phyloP scores from a whole-genome alignment of 164 flowering plant genomes.

The Magnolia kwangsiensis region DNA sequence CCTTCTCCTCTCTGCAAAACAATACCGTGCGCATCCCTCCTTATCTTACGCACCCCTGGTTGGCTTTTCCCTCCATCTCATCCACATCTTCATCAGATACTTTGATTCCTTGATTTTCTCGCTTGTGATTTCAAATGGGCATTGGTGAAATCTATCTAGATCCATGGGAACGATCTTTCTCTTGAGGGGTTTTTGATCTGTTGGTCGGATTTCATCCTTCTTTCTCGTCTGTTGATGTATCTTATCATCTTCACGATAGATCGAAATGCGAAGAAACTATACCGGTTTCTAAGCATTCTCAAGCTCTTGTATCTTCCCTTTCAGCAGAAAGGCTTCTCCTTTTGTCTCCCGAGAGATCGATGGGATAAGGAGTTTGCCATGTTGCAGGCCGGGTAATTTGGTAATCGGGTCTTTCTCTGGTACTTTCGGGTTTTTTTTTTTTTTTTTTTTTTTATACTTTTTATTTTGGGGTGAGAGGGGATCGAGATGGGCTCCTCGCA shows the following conservation, averaged over 20 bases:
- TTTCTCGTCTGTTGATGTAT: constrained; percentile 42
- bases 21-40: background rate
- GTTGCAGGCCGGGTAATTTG: constrained; percentile 57
- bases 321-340: constrained; percentile 32
- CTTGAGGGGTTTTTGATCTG: constrained; percentile 16
- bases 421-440: background rate
- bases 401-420: background rate
- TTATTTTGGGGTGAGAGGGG: background rate
- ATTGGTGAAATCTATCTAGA: constrained; percentile 8
- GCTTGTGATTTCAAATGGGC: constrained; percentile 5
- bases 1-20: background rate
- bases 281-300: constrained; percentile 41
- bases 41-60: background rate
- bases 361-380: constrained; percentile 77
- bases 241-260: constrained; percentile 16
- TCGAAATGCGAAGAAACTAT: constrained; percentile 43
- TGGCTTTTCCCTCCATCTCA: background rate
- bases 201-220: constrained; percentile 2
- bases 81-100: background rate
- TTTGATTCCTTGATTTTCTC: background rate
- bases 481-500: constrained; percentile 70
- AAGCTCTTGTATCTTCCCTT: constrained; percentile 29
- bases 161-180: constrained; percentile 8
- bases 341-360: constrained; percentile 59
- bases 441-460: background rate